Evolutionary conservation across 148 eudicot genomes (phyloP).

Genomic region (Amaranthus palmeri): DNA sequence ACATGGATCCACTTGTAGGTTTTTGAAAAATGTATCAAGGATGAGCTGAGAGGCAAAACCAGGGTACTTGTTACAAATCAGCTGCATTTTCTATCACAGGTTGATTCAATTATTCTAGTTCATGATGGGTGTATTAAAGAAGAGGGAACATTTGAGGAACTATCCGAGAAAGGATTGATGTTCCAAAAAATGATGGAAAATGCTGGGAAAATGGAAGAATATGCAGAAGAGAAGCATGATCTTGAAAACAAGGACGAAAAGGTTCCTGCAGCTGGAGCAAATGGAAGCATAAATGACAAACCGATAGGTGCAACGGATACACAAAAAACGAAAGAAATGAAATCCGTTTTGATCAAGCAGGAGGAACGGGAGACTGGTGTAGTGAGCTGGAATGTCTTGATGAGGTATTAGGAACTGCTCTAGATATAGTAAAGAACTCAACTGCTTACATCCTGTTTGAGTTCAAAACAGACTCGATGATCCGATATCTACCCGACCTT

Average conservation of each 20-base stretch:
- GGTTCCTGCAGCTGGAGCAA: slow-evolving; percentile 41
- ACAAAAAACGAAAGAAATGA: slow-evolving; percentile 48
- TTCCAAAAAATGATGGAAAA: slow-evolving; percentile 94
- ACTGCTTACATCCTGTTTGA: background rate
- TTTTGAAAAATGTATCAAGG: slow-evolving; percentile 89
- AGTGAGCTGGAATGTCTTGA: slow-evolving; percentile 66
- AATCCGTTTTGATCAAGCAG: slow-evolving; percentile 80
- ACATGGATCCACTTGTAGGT: slow-evolving; percentile 42
- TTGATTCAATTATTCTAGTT: slow-evolving; percentile 76
- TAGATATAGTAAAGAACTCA: background rate
- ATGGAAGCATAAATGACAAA: slow-evolving; percentile 43
- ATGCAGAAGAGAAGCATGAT: slow-evolving; percentile 56
- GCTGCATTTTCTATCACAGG: slow-evolving; percentile 90
- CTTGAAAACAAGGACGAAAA: slow-evolving; percentile 31
- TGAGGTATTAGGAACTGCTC: slow-evolving; percentile 39
- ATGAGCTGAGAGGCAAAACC: slow-evolving; percentile 76
- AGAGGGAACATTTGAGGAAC: slow-evolving; percentile 84
- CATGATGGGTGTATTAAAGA: slow-evolving; percentile 84
- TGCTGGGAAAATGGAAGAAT: slow-evolving; percentile 97
- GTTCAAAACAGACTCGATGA: no score
- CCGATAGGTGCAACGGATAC: slow-evolving; percentile 32
- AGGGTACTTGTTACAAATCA: slow-evolving; percentile 93
- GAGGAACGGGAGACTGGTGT: slow-evolving; percentile 97
- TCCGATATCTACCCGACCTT: no score
- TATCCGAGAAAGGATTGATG: slow-evolving; percentile 64